phyloP scores from a whole-genome alignment of 805 yeast species.

The Candida qinlingensis region DNA sequence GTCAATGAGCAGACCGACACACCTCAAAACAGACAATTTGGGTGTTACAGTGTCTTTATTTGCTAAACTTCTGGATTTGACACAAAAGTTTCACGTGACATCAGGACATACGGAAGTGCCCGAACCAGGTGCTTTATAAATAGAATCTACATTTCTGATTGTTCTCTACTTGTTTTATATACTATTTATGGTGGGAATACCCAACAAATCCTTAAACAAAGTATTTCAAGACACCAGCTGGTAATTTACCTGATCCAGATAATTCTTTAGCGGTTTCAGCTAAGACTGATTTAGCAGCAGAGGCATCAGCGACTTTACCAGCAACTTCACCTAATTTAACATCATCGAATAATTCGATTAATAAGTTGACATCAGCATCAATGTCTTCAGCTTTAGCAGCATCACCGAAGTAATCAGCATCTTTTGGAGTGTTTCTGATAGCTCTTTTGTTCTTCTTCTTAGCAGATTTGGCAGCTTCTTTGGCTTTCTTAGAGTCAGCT shows the following conservation, averaged over 20 bases:
- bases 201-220: conserved; percentile 28
- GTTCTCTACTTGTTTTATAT: not conserved
- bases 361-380: conserved; percentile 73
- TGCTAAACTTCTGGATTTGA: not conserved
- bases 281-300: conserved; percentile 54
- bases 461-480: conserved; percentile 83
- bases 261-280: conserved; percentile 49
- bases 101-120: too few relatives aligned
- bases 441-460: conserved; percentile 96
- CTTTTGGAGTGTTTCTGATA: conserved; percentile 78
- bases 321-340: conserved; percentile 72
- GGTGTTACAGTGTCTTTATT: not conserved
- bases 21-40: not conserved
- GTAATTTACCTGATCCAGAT: conserved; percentile 48
- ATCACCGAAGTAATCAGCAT: conserved; percentile 78
- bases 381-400: conserved; percentile 59
- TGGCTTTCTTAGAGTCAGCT: conserved; percentile 87
- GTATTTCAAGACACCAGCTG: conserved; percentile 49
- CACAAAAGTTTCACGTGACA: not conserved
- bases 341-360: conserved; percentile 80
- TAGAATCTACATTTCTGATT: too few relatives aligned
- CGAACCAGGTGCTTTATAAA: too few relatives aligned
- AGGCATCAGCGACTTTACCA: conserved; percentile 52
- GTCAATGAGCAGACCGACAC: not conserved
- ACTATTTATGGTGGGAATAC: not conserved